Percentiles rank a stretch among this genome's conserved stretches.
Evolutionary conservation across 2,329 filamentous ascomycete genomes (phyloP).

Genomic region (Chaetomiaceae sp.): DNA sequence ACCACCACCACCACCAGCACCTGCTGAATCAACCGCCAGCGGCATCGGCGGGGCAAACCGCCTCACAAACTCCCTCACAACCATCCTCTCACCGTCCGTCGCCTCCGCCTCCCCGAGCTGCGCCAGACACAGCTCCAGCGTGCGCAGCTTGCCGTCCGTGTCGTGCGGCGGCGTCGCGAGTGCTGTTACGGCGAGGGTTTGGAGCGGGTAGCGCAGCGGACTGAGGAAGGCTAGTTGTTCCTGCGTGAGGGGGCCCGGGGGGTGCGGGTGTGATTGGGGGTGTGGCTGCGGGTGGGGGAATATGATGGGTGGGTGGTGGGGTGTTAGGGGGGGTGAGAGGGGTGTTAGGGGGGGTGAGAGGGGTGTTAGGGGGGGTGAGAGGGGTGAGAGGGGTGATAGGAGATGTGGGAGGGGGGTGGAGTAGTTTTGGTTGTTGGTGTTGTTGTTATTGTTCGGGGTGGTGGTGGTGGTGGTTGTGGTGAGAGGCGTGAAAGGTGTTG

Average conservation of each 20-base stretch:
- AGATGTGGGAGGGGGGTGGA: conserved; percentile 1
- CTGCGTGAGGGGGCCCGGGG: not conserved
- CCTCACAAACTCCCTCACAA: conserved; percentile 47
- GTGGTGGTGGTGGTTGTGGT: not conserved
- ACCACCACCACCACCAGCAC: conserved; percentile 22
- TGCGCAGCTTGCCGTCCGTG: conserved; percentile 36
- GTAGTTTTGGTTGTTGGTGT: not conserved
- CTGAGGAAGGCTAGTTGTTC: conserved; percentile 10
- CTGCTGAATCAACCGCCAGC: too few relatives aligned
- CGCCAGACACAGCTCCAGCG: conserved; percentile 46
- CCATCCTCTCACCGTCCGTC: conserved; percentile 34
- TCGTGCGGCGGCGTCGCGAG: not conserved
- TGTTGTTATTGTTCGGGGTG: not conserved
- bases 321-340: not conserved
- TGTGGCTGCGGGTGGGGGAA: not conserved
- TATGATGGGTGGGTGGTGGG: not conserved
- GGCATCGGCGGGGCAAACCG: conserved; percentile 35
- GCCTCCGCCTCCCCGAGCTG: conserved; percentile 29
- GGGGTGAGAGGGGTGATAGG: not conserved
- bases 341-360: not conserved
- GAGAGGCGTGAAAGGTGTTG: not conserved
- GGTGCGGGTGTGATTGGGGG: not conserved
- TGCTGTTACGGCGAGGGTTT: not conserved
- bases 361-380: not conserved
- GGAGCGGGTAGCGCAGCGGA: conserved; percentile 4